These are phyloP conservation scores for Macaranga tanarius DNA, from an alignment of 441 rosid genomes.

Conservation along the genomic window DNA sequence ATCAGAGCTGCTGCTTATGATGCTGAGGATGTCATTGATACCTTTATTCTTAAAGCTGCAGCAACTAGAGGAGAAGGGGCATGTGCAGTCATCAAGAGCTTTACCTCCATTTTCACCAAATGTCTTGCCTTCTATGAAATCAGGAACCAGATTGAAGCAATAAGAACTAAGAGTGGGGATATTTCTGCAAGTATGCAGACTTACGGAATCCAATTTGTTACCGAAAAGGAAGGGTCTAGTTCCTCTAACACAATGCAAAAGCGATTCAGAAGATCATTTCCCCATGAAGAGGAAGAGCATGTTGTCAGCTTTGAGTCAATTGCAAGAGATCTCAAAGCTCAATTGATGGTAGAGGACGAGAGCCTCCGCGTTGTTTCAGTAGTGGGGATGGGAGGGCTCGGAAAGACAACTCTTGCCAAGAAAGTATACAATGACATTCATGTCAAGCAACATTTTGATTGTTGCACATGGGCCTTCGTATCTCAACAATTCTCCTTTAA, in stretches of 20 bases:
- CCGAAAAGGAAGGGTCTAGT: neutral
- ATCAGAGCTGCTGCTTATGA: slow-evolving; percentile 24
- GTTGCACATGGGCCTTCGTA: slow-evolving; percentile 35
- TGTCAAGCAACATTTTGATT: slow-evolving; percentile 22
- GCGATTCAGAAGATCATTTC: slow-evolving; percentile 3
- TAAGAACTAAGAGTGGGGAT: neutral
- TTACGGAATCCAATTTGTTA: neutral
- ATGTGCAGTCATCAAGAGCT: slow-evolving; percentile 2
- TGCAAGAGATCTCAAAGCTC: slow-evolving; percentile 4
- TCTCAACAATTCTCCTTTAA: slow-evolving; percentile 30
- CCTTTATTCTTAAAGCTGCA: too few relatives aligned
- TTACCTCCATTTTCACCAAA: too few relatives aligned
- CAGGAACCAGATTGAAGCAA: neutral
- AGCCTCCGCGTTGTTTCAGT: slow-evolving; percentile 16
- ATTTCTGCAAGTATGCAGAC: slow-evolving; percentile 4
- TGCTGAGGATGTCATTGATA: slow-evolving; percentile 24
- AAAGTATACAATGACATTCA: neutral
- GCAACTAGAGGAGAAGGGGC: neutral
- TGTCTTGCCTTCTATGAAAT: neutral
- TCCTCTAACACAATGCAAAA: neutral
- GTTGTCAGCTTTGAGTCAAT: slow-evolving; percentile 17
- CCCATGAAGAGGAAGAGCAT: slow-evolving; percentile 18
- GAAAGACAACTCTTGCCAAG: slow-evolving; percentile 26
- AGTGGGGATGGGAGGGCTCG: slow-evolving; percentile 27
- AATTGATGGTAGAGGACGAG: slow-evolving; percentile 11